These are phyloP conservation scores for Metarhizium sp. DNA, from an alignment of 2,329 filamentous ascomycete genomes.

Conservation along the genomic window DNA sequence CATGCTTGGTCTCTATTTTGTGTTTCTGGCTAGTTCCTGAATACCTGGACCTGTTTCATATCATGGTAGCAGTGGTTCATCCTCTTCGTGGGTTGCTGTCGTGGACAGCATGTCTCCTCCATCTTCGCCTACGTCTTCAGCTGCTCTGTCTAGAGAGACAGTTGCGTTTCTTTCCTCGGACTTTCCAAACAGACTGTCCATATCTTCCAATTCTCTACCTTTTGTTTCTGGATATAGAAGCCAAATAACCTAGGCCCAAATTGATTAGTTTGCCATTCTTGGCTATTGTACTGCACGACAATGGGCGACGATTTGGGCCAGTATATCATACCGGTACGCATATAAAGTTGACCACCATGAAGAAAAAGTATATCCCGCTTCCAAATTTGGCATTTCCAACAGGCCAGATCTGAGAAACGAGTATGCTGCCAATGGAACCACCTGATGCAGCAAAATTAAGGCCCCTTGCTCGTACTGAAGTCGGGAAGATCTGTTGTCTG, in stretches of 20 bases:
- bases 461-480: conserved; percentile 44
- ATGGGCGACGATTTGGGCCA: not conserved
- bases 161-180: not conserved
- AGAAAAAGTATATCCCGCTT: conserved; percentile 46
- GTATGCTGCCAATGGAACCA: conserved; percentile 44
- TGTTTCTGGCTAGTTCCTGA: not conserved
- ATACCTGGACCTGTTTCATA: not conserved
- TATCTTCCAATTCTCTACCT: conserved; percentile 30
- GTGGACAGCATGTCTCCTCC: not conserved
- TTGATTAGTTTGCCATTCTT: not conserved
- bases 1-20: not conserved
- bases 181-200: conserved; percentile 31
- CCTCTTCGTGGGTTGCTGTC: conserved; percentile 1
- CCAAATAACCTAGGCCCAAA: conserved; percentile 25
- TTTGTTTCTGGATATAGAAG: conserved; percentile 36
- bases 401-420: conserved; percentile 46
- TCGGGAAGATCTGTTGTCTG: conserved; percentile 40
- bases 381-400: conserved; percentile 41
- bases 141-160: not conserved
- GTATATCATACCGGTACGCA: conserved; percentile 7
- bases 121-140: not conserved
- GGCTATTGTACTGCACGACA: not conserved
- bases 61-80: conserved; percentile 4
- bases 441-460: conserved; percentile 46
- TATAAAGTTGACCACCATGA: conserved; percentile 28